Evolutionary conservation across 208 protist species (phyloP), one percentile per base, ranked within the genome.

Genomic region (Kentomonas sorsogonicus): DNA sequence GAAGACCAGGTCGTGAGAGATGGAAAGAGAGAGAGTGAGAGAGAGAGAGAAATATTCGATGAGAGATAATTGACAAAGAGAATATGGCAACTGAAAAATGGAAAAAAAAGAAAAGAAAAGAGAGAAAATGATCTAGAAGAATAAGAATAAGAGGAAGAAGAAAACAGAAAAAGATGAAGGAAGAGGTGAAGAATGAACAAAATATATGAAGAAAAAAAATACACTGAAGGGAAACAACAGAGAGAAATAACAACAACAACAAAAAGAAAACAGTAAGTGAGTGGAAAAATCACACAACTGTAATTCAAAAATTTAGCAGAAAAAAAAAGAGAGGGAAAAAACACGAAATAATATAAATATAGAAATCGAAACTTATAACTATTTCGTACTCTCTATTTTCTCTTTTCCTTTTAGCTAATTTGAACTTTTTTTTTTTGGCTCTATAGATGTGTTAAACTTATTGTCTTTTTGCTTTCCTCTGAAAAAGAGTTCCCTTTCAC

Each of bases 281-380:
- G n/a, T n/a, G n/a, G n/a, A n/a, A n/a, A n/a, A n/a, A n/a, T n/a
- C n/a, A n/a, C n/a, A n/a, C n/a, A n/a, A n/a, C n/a, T n/a, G n/a
- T n/a, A n/a, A n/a, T 26, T 16, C 3, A 30, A 20, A 64, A 16
- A 34, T 10, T 41, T 16, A 55, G 26, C 5, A 52, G 55, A 55
- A 29, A 48, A 36, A 38, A 54, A 50, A 63, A 47, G 7, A 55
- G n/a, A n/a, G n/a, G n/a, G n/a, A n/a, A n/a, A n/a, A n/a, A n/a
- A n/a, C n/a, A n/a, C n/a, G n/a, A n/a, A n/a, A n/a, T n/a, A n/a
- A n/a, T n/a, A n/a, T n/a, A n/a, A n/a, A n/a, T n/a, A n/a, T n/a
- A n/a, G n/a, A n/a, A n/a, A n/a, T n/a, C n/a, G n/a, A n/a, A n/a
- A n/a, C n/a, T n/a, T n/a, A n/a, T n/a, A n/a, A n/a, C n/a, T n/a